phyloP scores from a whole-genome alignment of 1,139 yeast genomes.

The Saccharomycopsis hybrid region DNA sequence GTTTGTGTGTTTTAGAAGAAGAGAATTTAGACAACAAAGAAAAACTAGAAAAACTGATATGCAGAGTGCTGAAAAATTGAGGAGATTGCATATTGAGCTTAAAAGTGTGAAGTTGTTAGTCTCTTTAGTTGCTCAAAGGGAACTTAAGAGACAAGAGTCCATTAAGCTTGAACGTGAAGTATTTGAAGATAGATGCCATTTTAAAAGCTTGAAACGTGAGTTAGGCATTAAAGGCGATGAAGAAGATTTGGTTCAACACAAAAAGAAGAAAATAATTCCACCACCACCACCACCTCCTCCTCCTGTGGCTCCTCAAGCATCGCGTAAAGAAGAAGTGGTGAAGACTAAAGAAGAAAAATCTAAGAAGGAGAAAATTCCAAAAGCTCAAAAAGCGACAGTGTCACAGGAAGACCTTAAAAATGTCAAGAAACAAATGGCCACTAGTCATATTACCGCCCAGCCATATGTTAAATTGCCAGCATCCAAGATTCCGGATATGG shows the following conservation, averaged over 20 bases:
- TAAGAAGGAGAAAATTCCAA: conserved; percentile 6
- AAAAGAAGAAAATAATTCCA: conserved; percentile 52
- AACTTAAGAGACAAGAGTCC: conserved; percentile 51
- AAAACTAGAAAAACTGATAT: conserved; percentile 94
- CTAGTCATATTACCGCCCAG: conserved; percentile 35
- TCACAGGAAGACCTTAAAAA: conserved; percentile 14
- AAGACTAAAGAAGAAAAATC: conserved; percentile 13
- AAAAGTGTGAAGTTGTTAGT: conserved; percentile 70
- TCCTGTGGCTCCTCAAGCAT: no score
- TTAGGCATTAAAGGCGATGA: conserved; percentile 81
- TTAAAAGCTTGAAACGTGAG: conserved; percentile 67
- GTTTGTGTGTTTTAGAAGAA: conserved; percentile 88
- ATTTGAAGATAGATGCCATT: conserved; percentile 63
- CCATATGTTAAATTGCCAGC: conserved; percentile 85
- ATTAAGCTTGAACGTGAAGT: conserved; percentile 55
- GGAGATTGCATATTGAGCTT: conserved; percentile 69
- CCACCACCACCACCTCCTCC: no score
- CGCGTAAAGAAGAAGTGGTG: conserved; percentile 29
- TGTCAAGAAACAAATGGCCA: conserved; percentile 21
- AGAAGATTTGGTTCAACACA: conserved; percentile 72
- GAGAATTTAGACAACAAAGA: conserved; percentile 93
- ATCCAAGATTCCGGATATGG: conserved; percentile 90
- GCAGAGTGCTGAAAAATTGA: conserved; percentile 78
- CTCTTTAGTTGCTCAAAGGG: conserved; percentile 68
- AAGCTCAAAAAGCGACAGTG: conserved; percentile 25